Evolutionary conservation across 805 yeast species (phyloP).

Genomic region (Sugiyamaella boreocaroliniensis): DNA sequence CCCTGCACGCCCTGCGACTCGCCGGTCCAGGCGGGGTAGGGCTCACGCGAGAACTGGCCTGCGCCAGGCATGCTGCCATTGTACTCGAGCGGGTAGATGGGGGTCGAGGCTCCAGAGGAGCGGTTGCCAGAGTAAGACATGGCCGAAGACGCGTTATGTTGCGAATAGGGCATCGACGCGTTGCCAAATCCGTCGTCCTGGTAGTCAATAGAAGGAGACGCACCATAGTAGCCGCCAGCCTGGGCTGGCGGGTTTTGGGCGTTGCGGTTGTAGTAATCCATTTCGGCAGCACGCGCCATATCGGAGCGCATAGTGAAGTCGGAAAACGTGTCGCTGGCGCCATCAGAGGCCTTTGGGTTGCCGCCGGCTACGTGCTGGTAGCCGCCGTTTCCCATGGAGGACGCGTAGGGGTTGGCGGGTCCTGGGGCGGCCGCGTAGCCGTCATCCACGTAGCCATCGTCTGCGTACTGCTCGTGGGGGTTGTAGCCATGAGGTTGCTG

Average conservation of each 20-base stretch:
- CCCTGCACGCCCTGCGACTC: conserved; percentile 36
- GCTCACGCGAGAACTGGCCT: conserved; percentile 59
- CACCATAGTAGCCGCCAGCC: conserved; percentile 18
- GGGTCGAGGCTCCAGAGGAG: conserved; percentile 91
- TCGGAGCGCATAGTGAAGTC: conserved; percentile 41
- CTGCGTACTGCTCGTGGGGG: conserved; percentile 31
- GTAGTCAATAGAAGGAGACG: conserved; percentile 9
- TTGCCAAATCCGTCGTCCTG: conserved; percentile 23
- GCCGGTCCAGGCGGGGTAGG: conserved; percentile 99
- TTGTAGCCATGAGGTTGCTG: conserved; percentile 33
- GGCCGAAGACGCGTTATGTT: conserved; percentile 37
- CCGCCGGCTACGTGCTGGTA: conserved; percentile 23
- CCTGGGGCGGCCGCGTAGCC: conserved; percentile 34
- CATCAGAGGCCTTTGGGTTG: conserved; percentile 25
- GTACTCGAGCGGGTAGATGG: conserved; percentile 68
- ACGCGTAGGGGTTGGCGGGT: conserved; percentile 41
- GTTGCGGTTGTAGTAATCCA: conserved; percentile 35
- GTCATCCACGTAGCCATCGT: conserved; percentile 33
- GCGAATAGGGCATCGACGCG: conserved; percentile 16
- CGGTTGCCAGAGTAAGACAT: conserved; percentile 79
- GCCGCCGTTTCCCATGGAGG: conserved; percentile 34
- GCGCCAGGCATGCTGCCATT: conserved; percentile 45
- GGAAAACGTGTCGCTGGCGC: conserved; percentile 34
- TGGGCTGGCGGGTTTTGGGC: conserved; percentile 19
- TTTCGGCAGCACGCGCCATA: conserved; percentile 31